Conservation (phyloP, 129 eudicot genomes). For the Mikania micrantha region DNA sequence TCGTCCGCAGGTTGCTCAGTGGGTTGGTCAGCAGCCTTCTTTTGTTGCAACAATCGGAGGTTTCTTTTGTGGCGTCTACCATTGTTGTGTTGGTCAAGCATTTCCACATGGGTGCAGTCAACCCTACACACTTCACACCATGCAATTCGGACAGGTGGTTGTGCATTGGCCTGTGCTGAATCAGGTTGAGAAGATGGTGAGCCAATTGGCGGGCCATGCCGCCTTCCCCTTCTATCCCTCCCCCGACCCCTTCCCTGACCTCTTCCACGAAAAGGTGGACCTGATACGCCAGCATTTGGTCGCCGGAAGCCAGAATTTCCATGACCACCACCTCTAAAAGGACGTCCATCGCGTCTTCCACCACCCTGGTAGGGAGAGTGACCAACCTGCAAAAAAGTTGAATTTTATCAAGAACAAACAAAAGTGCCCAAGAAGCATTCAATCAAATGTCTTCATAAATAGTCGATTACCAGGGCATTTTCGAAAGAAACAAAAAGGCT, state of each 20-base stretch:
- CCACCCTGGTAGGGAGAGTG: conserved; percentile 33
- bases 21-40: conserved; percentile 9
- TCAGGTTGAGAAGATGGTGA: conserved; percentile 31
- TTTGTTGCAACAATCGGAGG: conserved; percentile 24
- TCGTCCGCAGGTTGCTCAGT: too few species aligned
- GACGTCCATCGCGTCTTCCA: conserved; percentile 33
- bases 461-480: neutral
- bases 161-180: conserved; percentile 20
- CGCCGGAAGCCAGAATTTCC: conserved; percentile 23
- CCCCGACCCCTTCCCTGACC: conserved; percentile 39
- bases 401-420: neutral
- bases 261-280: conserved; percentile 24
- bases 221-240: conserved; percentile 15
- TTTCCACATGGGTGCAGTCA: conserved; percentile 40
- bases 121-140: conserved; percentile 55
- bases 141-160: conserved; percentile 19
- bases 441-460: neutral
- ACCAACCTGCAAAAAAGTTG: conserved; percentile 29
- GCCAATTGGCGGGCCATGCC: conserved; percentile 13
- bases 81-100: conserved; percentile 44
- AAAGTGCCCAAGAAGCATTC: neutral
- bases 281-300: conserved; percentile 5
- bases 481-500: neutral
- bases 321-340: conserved; percentile 32
- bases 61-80: conserved; percentile 48